Base-by-base conservation (phyloP, 805 yeast genomes). In the Metschnikowia koreensis region DNA sequence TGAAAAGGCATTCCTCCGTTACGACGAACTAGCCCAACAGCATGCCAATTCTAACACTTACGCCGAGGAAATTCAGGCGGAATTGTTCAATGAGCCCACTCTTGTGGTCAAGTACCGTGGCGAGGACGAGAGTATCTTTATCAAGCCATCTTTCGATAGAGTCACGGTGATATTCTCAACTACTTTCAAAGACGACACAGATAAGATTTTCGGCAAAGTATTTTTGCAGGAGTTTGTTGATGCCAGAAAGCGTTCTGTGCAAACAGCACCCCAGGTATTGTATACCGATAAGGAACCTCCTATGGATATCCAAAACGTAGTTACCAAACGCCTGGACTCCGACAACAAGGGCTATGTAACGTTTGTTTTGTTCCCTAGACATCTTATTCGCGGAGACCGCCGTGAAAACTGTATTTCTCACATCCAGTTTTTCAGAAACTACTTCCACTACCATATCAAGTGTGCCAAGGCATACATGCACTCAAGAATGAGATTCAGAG, bases 391-490 rank as follows among this genome's bases (percentile, higher is more conserved):
- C 41, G 78, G 78, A 6, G 84, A 81, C 55, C 84, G 88, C 57
- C 80, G 89, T 63, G 94, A 94, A 68, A 87, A 84, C 66, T 87
- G 96, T 55, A 89, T 94, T 57, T 85, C 96, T 37, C 97, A 92
- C 69, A 87, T 94, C 64, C 91, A 90, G 65, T 77, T 89, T 52
- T 94, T 94, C 75, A 81, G 99, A 72, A 96, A 92, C 66, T 94
- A 93, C 74, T 94, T 94, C 86, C 99, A 94, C 70, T 94, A 93
- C 72, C 99, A 94, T 68, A 94, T 94, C 76, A 94, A 94, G 74
- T 93, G 97, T 70, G 91, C 97, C 55, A 94, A 94, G 78, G 98
- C 99, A 36, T 94, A 89, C 73, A 84, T 94, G 86, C 99, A 94
- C 71, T 90, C 97, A 47, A 86, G 99, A 78, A 94, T 94, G 99